Evolutionary conservation across 75 land plant species (phyloP).

Genomic region (Chamaecyparis obtusa): DNA sequence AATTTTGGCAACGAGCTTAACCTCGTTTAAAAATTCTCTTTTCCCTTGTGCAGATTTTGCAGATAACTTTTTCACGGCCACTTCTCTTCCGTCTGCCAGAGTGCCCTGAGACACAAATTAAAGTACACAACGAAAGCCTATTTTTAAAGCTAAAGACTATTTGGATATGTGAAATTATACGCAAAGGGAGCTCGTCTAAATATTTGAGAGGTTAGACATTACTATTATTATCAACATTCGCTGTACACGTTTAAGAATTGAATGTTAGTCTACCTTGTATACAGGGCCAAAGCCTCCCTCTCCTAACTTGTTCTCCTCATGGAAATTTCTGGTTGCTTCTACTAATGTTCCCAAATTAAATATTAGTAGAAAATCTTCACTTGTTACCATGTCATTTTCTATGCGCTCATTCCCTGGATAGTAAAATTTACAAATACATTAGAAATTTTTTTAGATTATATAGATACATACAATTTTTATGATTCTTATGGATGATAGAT

Average conservation of each 20-base stretch:
- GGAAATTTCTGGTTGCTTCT: not conserved
- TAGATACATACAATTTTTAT: too few relatives aligned
- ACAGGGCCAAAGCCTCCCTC: slow-evolving; percentile 1
- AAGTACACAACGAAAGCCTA: not conserved
- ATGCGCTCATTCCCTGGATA: not conserved
- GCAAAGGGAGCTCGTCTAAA: not conserved
- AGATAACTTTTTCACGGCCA: slow-evolving; percentile 7
- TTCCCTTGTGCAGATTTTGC: not conserved
- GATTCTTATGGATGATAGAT: too few relatives aligned
- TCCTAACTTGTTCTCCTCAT: not conserved
- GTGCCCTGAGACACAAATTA: slow-evolving; percentile 10
- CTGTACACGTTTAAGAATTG: not conserved
- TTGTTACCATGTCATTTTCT: too few relatives aligned
- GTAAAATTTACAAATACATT: not conserved
- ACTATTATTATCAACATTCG: not conserved
- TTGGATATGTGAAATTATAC: not conserved
- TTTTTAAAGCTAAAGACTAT: not conserved
- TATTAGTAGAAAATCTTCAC: too few relatives aligned
- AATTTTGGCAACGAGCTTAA: not conserved
- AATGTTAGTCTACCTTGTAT: not conserved
- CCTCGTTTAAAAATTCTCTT: slow-evolving; percentile 10
- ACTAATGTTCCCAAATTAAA: not conserved
- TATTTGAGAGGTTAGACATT: too few relatives aligned
- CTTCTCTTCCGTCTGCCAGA: slow-evolving; percentile 2
- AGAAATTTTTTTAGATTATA: too few relatives aligned